Evolutionary conservation across 768 basidiomycete species (phyloP).

Genomic region (Tulasnella sp.): DNA sequence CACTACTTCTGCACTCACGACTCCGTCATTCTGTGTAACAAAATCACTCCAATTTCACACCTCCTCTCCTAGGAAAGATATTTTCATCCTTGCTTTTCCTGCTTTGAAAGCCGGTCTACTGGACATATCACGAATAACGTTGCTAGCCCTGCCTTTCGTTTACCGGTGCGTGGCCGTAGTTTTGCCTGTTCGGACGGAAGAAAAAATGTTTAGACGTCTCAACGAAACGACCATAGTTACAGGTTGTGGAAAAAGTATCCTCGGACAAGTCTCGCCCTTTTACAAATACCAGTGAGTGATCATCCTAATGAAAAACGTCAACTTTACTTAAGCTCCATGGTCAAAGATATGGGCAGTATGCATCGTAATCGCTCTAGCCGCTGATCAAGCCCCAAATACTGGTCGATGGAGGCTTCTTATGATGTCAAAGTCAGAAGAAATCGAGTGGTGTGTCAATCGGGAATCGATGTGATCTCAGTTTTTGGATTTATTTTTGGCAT

Average conservation of each 20-base stretch:
- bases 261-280: constrained; percentile 25
- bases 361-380: constrained; percentile 30
- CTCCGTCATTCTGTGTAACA: not conserved
- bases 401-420: constrained; percentile 33
- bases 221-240: constrained; percentile 4
- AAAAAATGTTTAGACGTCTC: not conserved
- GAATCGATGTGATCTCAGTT: not conserved
- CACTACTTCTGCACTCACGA: not conserved
- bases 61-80: constrained; percentile 24
- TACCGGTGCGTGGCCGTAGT: constrained; percentile 22
- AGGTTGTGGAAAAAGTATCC: constrained; percentile 30
- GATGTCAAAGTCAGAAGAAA: constrained; percentile 33
- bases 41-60: no score
- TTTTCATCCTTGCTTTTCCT: constrained; percentile 33
- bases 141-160: constrained; percentile 27
- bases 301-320: not conserved
- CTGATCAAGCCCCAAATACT: constrained; percentile 30
- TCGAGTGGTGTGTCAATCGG: constrained; percentile 26
- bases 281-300: constrained; percentile 30
- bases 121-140: constrained; percentile 24
- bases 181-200: not conserved
- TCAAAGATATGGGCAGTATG: constrained; percentile 30
- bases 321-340: not conserved
- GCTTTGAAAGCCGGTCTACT: constrained; percentile 31
- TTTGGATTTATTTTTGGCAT: constrained; percentile 1